A percentile compares a stretch with the other conserved stretches of the same genome.
Conservation (phyloP, 495 filamentous ascomycete genomes). For the Hyaloscypha bicolor region DNA sequence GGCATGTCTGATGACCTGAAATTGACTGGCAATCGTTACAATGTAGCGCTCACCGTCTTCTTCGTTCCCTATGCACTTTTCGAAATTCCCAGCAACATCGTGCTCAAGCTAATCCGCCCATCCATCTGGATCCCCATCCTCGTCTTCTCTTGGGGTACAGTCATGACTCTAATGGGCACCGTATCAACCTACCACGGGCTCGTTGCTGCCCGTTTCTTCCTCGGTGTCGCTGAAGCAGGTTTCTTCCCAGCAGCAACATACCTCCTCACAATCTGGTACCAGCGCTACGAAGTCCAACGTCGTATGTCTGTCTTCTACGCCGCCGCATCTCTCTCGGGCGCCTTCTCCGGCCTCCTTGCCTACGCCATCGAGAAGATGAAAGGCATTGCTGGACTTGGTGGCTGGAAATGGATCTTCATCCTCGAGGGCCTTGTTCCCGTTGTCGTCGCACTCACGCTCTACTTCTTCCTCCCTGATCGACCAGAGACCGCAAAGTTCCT, state of each 20-base stretch:
- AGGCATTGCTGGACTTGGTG: constrained; percentile 48
- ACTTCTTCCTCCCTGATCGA: constrained; percentile 53
- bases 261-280: constrained; percentile 61
- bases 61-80: constrained; percentile 40
- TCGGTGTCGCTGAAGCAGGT: constrained; percentile 69
- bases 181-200: constrained; percentile 44
- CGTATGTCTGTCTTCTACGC: constrained; percentile 59
- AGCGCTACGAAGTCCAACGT: constrained; percentile 58
- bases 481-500: constrained; percentile 70
- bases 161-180: constrained; percentile 62
- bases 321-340: constrained; percentile 55
- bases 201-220: constrained; percentile 46
- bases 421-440: constrained; percentile 57
- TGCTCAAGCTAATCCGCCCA: constrained; percentile 78
- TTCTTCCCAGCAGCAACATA: constrained; percentile 84
- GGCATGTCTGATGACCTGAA: constrained; percentile 37
- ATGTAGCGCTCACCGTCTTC: constrained; percentile 19
- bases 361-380: constrained; percentile 58
- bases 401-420: constrained; percentile 53
- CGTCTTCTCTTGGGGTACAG: constrained; percentile 63
- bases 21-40: constrained; percentile 32
- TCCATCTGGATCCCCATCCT: constrained; percentile 77
- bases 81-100: constrained; percentile 82
- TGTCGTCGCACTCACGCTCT: constrained; percentile 35
- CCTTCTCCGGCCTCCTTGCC: constrained; percentile 51